These are phyloP conservation scores for Platanthera guangdongensis DNA, from an alignment of 106 monocot genomes.

Conservation along the genomic window DNA sequence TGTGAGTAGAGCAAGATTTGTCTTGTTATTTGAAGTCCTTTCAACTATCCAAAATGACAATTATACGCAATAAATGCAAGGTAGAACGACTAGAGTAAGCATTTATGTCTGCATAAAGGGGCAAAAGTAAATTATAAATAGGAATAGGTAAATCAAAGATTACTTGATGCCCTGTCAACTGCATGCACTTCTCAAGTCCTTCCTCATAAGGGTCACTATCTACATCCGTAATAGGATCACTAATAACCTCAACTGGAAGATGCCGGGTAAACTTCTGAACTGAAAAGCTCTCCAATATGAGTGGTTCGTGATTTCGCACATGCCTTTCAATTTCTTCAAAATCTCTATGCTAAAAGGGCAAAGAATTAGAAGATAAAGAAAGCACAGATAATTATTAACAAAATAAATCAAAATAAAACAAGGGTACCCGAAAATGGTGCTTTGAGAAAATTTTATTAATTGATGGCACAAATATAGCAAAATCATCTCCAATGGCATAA, in stretches of 20 bases:
- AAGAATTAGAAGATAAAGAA: not conserved
- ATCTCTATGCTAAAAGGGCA: constrained; percentile 58
- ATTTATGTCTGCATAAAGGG: not conserved
- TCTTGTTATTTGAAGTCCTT: not conserved
- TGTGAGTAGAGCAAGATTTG: not conserved
- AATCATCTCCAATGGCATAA: constrained; percentile 90
- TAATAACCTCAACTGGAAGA: constrained; percentile 51
- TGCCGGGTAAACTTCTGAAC: constrained; percentile 41
- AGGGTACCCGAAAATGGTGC: constrained; percentile 65
- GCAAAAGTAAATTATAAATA: not conserved
- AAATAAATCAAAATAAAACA: not conserved
- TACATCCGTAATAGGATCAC: constrained; percentile 72
- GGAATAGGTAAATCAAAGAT: not conserved
- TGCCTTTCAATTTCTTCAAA: constrained; percentile 85
- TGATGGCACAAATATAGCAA: constrained; percentile 75
- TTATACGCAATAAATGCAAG: not conserved
- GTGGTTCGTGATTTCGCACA: constrained; percentile 50
- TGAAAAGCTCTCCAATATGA: constrained; percentile 47
- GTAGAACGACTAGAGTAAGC: not conserved
- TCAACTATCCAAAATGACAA: not conserved
- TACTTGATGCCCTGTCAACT: constrained; percentile 82
- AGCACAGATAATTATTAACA: not conserved
- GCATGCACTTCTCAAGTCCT: constrained; percentile 49
- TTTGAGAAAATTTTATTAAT: constrained; percentile 76
- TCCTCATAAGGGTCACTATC: constrained; percentile 69